Percentiles rank a stretch among this genome's conserved stretches.
These are phyloP conservation scores for Tylopilus intermedius DNA, from an alignment of 768 basidiomycete species.

Conservation along the genomic window DNA sequence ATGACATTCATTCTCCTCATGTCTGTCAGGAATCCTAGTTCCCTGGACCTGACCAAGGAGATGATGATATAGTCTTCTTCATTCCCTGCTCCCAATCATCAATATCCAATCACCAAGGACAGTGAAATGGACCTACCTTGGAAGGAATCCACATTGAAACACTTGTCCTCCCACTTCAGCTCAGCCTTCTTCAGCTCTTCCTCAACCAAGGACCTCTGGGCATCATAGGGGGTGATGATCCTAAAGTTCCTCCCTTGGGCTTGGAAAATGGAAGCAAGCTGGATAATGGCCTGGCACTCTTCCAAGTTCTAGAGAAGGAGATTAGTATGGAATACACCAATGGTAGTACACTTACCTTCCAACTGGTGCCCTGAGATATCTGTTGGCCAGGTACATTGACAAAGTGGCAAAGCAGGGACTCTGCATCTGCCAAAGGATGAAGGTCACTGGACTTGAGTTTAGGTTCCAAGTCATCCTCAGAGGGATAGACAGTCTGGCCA, in stretches of 20 bases:
- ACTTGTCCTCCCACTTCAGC: slow-evolving; percentile 60
- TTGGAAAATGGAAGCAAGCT: slow-evolving; percentile 56
- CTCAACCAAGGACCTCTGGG: slow-evolving; percentile 60
- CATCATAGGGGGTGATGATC: slow-evolving; percentile 81
- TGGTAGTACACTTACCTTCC: slow-evolving; percentile 28
- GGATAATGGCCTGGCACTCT: slow-evolving; percentile 54
- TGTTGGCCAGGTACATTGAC: slow-evolving; percentile 51
- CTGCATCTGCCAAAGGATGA: slow-evolving; percentile 43
- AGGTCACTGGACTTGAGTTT: slow-evolving; percentile 46
- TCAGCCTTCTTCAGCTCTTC: slow-evolving; percentile 42
- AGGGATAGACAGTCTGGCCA: slow-evolving; percentile 60
- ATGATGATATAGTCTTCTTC: slow-evolving; percentile 76
- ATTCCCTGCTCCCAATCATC: slow-evolving; percentile 50
- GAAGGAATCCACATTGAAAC: slow-evolving; percentile 76
- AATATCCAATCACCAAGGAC: background rate
- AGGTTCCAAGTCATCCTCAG: slow-evolving; percentile 22
- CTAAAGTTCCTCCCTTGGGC: slow-evolving; percentile 44
- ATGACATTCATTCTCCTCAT: slow-evolving; percentile 78
- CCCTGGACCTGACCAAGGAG: slow-evolving; percentile 60
- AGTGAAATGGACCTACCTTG: slow-evolving; percentile 49
- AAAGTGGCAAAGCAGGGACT: slow-evolving; percentile 54
- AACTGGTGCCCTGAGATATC: slow-evolving; percentile 33
- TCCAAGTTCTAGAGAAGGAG: slow-evolving; percentile 45
- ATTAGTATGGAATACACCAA: background rate
- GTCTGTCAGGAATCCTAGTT: slow-evolving; percentile 64